phyloP scores from a whole-genome alignment of 495 filamentous ascomycete species.

The Viridothelium virens region DNA sequence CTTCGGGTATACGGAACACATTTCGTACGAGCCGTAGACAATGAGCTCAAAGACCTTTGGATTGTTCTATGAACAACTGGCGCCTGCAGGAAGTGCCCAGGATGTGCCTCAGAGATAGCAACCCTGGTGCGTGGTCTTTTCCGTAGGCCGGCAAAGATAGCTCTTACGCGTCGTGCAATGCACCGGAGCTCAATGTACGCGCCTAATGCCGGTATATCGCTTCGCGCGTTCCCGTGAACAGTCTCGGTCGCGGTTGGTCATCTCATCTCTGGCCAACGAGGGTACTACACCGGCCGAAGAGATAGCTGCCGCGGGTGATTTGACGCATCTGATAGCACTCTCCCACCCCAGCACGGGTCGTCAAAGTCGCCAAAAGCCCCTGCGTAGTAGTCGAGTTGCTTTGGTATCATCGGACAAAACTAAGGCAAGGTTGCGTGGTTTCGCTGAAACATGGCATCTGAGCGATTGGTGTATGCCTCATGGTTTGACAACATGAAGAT shows the following conservation, averaged over 20 bases:
- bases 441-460: slow-evolving; percentile 8
- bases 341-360: not conserved
- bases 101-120: not conserved
- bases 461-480: not conserved
- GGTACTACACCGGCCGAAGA: not conserved
- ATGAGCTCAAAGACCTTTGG: not conserved
- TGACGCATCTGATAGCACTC: slow-evolving; percentile 1
- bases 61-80: not conserved
- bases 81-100: not conserved
- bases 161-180: not conserved
- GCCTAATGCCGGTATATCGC: not conserved
- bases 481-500: not conserved
- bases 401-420: not conserved
- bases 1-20: no score
- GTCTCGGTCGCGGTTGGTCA: not conserved
- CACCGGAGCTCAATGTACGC: not conserved
- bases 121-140: not conserved
- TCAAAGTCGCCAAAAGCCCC: not conserved
- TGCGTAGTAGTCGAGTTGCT: not conserved
- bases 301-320: not conserved
- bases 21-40: no score
- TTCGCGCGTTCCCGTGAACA: slow-evolving; percentile 7
- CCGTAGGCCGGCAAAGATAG: not conserved
- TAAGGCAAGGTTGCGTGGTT: not conserved
- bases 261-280: not conserved